Conservation (phyloP, 1,284 basidiomycete genomes). For the Trametes pubescens region DNA sequence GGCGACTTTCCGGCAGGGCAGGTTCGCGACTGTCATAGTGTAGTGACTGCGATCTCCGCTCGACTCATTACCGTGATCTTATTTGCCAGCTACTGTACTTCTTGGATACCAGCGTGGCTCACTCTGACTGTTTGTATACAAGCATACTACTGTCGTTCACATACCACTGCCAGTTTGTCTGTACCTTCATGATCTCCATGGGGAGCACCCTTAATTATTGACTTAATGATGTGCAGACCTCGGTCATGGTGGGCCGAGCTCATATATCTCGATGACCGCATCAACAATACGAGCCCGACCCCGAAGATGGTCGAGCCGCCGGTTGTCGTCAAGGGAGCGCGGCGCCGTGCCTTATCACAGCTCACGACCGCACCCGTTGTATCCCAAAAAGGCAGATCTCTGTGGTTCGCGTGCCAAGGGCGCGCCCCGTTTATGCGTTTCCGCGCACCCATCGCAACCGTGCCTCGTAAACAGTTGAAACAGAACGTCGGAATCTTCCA, state of each 20-base stretch:
- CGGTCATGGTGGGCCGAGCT: not conserved
- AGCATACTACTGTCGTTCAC: too few relatives aligned
- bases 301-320: conserved; percentile 8
- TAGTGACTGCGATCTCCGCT: too few relatives aligned
- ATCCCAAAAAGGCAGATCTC: conserved; percentile 18
- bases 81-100: too few relatives aligned
- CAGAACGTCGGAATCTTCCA: conserved; percentile 31
- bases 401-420: conserved; percentile 20
- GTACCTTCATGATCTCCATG: too few relatives aligned
- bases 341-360: conserved; percentile 3
- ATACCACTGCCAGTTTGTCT: too few relatives aligned
- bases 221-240: too few relatives aligned
- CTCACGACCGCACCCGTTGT: conserved; percentile 4
- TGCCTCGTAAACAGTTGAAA: conserved; percentile 22
- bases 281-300: not conserved
- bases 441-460: conserved; percentile 21
- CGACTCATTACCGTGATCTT: too few relatives aligned
- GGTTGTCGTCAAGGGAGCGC: conserved; percentile 23
- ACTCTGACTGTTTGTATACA: too few relatives aligned
- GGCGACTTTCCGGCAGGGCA: too few relatives aligned
- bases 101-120: too few relatives aligned
- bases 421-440: conserved; percentile 7
- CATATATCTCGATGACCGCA: not conserved
- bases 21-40: too few relatives aligned
- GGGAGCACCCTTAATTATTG: too few relatives aligned